Evolutionary conservation across 2,329 filamentous ascomycete genomes (phyloP).

Genomic region (Monosporascus cannonballus): DNA sequence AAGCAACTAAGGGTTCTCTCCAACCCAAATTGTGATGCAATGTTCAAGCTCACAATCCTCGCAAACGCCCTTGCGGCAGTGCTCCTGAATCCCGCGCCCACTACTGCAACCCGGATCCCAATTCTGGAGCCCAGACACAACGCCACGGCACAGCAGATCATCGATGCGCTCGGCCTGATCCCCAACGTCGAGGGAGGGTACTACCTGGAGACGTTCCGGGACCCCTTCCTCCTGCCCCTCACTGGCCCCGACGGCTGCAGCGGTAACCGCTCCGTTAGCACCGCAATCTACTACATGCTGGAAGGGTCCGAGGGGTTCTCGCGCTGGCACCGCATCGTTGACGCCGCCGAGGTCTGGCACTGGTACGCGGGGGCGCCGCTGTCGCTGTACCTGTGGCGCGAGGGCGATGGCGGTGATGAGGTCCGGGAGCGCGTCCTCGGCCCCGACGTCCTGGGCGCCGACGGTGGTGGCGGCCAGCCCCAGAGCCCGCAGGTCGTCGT

Average conservation of each 20-base stretch:
- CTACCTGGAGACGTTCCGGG: constrained; percentile 41
- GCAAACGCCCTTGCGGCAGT: too few relatives aligned
- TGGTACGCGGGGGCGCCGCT: constrained; percentile 48
- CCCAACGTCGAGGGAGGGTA: constrained; percentile 45
- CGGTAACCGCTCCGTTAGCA: constrained; percentile 37
- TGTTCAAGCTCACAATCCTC: too few relatives aligned
- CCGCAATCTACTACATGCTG: constrained; percentile 44
- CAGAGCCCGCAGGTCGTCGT: constrained; percentile 39
- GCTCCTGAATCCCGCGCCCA: neutral
- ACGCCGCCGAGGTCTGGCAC: constrained; percentile 47
- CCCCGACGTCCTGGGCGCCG: constrained; percentile 31
- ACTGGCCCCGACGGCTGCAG: neutral
- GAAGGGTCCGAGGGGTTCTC: constrained; percentile 36
- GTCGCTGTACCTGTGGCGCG: constrained; percentile 34
- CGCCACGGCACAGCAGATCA: constrained; percentile 36
- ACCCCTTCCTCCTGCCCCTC: constrained; percentile 19
- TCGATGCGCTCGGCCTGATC: constrained; percentile 35
- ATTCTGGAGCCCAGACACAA: neutral
- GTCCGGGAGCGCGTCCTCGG: constrained; percentile 32
- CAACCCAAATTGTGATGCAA: too few relatives aligned
- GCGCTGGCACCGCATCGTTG: constrained; percentile 45
- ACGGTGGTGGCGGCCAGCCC: neutral
- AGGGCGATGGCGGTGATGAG: constrained; percentile 40
- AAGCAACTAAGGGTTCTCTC: too few relatives aligned
- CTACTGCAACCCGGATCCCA: neutral